phyloP scores from a whole-genome alignment of 345 rosid species.

The Pugionium dolabratum region DNA sequence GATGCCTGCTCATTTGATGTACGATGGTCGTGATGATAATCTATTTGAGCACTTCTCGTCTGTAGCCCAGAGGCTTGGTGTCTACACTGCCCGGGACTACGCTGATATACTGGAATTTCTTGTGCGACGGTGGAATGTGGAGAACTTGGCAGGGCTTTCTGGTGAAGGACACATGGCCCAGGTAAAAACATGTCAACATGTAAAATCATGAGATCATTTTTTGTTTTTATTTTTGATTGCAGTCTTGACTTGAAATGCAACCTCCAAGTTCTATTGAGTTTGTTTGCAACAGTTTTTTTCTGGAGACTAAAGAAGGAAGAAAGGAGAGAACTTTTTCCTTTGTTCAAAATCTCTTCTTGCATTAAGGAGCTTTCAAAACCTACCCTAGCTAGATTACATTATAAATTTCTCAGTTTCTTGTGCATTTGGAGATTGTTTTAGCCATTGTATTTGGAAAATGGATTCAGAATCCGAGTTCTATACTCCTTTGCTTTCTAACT shows the following conservation, averaged over 20 bases:
- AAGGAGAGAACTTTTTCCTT: not conserved
- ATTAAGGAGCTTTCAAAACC: not conserved
- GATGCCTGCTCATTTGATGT: constrained; percentile 63
- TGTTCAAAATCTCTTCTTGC: not conserved
- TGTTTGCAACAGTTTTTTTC: constrained; percentile 6
- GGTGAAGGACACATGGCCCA: constrained; percentile 51
- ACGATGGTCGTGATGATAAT: constrained; percentile 51
- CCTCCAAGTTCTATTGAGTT: not conserved
- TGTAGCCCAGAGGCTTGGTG: constrained; percentile 58
- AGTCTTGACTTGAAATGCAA: constrained; percentile 1
- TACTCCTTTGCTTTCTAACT: not conserved
- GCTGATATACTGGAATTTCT: constrained; percentile 53
- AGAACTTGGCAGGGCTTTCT: constrained; percentile 46
- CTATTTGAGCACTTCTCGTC: constrained; percentile 52
- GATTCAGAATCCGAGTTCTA: not conserved
- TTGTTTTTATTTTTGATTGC: not conserved
- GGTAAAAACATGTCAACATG: constrained; percentile 27
- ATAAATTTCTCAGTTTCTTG: not conserved
- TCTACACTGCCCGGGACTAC: constrained; percentile 59
- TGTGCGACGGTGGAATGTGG: constrained; percentile 53
- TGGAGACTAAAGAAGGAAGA: not conserved
- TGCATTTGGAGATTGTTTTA: constrained; percentile 17
- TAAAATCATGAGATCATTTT: not conserved
- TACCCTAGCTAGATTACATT: not conserved
- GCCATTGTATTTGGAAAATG: not conserved